Evolutionary conservation across 495 filamentous ascomycete species (phyloP).

Genomic region (Tuber aestivum): DNA sequence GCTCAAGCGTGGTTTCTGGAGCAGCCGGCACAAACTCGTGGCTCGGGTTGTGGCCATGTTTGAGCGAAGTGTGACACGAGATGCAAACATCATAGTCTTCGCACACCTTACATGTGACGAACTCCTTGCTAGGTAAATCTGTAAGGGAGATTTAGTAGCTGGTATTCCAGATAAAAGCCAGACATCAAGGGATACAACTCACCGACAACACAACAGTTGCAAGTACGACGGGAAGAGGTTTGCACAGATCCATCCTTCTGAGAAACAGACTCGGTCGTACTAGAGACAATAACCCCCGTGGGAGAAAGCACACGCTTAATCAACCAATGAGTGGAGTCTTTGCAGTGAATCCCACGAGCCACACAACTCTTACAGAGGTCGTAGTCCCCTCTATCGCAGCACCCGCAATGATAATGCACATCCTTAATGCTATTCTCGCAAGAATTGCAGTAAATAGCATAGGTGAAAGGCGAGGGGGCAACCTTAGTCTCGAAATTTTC

Average conservation of each 20-base stretch:
- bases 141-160: constrained; percentile 23
- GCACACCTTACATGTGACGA: constrained; percentile 79
- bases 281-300: constrained; percentile 71
- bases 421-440: constrained; percentile 72
- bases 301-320: constrained; percentile 74
- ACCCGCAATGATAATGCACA: constrained; percentile 88
- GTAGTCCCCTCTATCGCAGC: constrained; percentile 88
- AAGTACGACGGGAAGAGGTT: constrained; percentile 55
- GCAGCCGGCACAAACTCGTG: constrained; percentile 70
- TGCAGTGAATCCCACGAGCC: constrained; percentile 66
- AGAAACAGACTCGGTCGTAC: constrained; percentile 59
- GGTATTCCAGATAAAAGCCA: not conserved
- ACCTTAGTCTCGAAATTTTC: not conserved
- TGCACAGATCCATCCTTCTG: constrained; percentile 44
- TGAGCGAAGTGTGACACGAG: constrained; percentile 63
- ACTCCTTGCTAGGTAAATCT: constrained; percentile 68
- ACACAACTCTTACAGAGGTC: constrained; percentile 84
- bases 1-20: constrained; percentile 52
- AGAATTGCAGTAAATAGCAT: constrained; percentile 84
- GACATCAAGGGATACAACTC: constrained; percentile 41
- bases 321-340: constrained; percentile 75
- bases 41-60: constrained; percentile 88
- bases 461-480: constrained; percentile 39
- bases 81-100: constrained; percentile 91
- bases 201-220: constrained; percentile 86